Evolutionary conservation across 192 early-diverging fungal genomes (phyloP), one percentile per base, ranked within the genome.

Genomic region (Coemansia sp.): DNA sequence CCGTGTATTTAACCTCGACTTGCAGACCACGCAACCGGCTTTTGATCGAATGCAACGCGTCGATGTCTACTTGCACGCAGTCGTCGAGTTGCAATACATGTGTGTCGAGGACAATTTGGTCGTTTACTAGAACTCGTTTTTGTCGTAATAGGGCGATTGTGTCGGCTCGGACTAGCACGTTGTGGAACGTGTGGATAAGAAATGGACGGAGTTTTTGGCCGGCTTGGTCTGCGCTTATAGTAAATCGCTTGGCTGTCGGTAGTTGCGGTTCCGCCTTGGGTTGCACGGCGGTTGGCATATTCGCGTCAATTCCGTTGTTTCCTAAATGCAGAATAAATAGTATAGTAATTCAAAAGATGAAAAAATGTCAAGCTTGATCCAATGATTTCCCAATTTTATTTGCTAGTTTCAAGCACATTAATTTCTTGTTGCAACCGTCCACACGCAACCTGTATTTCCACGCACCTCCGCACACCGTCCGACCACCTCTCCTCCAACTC

Each of bases 71-170:
- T 23, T 63, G 72, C 1, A 89, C 79, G 24, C 72, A 7, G 56
- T 89, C 86, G 15, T 71, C 73, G 5, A 68, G 38, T 12, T 69
- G 34, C 2, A 87, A 58, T 4, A 82, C 50, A 42, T 77, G 68
- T 0, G 85, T 82, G 50, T 86, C 85, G 20, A 84, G 80, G 0
- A 76, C 69, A 2, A 71, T 24, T 2, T 68, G 31, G 5, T 81
- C 85, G 62, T 89, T 87, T 58, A 89, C 83, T 8, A 48, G 67
- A 12, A 89, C 84, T 3, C 60, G 61, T 53, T 79, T 79, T 49
- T 79, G 58, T 1, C 76, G 70, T 26, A 79, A 46, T 21, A 70
- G 66, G 2, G 58, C 31, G 14, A 61, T 66, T 5, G 61, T 44
- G 21, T 79, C 76, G 1, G 60, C 53, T 1, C 76, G 70, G 34